Conservation (phyloP, 768 basidiomycete species). For the Astraeus odoratus region DNA sequence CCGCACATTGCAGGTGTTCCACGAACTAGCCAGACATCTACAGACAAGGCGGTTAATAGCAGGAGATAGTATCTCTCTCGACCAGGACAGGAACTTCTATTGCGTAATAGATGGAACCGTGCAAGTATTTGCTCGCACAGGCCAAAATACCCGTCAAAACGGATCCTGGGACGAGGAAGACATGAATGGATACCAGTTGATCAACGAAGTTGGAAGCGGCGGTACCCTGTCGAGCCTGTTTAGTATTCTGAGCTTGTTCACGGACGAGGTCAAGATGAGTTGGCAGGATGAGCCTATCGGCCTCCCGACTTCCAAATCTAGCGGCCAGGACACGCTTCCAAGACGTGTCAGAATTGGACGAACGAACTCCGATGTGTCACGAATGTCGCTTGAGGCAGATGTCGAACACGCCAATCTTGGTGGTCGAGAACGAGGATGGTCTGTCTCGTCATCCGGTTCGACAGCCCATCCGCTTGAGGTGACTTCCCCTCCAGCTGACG, state of each 20-base stretch:
- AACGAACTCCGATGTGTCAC: constrained; percentile 61
- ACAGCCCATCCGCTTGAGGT: constrained; percentile 50
- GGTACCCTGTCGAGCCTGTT: constrained; percentile 95
- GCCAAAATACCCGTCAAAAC: constrained; percentile 41
- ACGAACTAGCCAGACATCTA: constrained; percentile 92
- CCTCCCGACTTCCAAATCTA: constrained; percentile 20
- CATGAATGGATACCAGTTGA: constrained; percentile 91
- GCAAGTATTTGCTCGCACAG: constrained; percentile 81
- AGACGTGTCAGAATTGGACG: constrained; percentile 26
- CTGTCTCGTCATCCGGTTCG: constrained; percentile 61
- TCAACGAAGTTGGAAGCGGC: constrained; percentile 94
- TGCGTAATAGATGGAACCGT: constrained; percentile 98
- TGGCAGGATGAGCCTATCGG: constrained; percentile 67
- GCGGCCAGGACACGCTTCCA: constrained; percentile 16
- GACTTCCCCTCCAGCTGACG: constrained; percentile 15
- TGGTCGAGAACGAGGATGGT: constrained; percentile 41
- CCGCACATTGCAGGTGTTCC: constrained; percentile 62
- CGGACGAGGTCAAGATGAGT: constrained; percentile 85
- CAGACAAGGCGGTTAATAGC: constrained; percentile 95
- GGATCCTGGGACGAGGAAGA: constrained; percentile 76
- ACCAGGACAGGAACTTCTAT: constrained; percentile 93
- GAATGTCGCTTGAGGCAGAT: constrained; percentile 39
- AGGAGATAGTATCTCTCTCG: constrained; percentile 87
- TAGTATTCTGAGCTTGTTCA: constrained; percentile 94
- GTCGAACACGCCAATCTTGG: constrained; percentile 13